Evolutionary conservation across 2,329 filamentous ascomycete species (phyloP), one percentile per base, ranked within the genome.

Genomic region (Fusarium sp.): DNA sequence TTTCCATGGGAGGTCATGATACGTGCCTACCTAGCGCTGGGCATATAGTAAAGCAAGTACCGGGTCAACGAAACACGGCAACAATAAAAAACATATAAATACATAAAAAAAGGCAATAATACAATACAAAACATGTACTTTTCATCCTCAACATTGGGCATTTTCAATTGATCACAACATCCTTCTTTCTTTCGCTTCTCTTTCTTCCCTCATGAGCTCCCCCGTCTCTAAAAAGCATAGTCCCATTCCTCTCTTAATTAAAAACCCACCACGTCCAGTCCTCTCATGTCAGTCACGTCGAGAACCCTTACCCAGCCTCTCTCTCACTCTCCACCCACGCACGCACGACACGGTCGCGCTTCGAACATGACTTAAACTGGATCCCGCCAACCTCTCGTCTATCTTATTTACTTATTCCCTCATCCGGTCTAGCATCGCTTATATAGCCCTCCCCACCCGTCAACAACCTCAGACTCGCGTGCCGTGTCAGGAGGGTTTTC

Each of bases 341-440:
- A 51, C 49, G 23, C 35, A 29, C 7, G 42, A 61, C 61, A 57
- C 61, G 61, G 60, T 64, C 61, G 61, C 61, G 49, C 52, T 41
- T 29, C 21, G 10, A 19, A 23, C 37, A 21, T 15, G 6, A 27
- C 43, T 35, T 37, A 42, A 25, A 45, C 50, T 21, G 49, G 39
- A 52, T 53, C 49, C 47, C 38, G 41, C 48, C 61, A 62, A 61
- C 61, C 51, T 51, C 57, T 51, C 57, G 19, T 19, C 43, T n/a
- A 41, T 49, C 49, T 15, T 71, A 69, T 71, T 71, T 66, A 71
- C 69, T 65, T 53, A 62, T 56, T 71, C 17, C 67, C 51, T 31
- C 2, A 61, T 53, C 1, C 0, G 14, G 66, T 17, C 46, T 70
- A 66, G 66, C 45, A 1, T 1, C 0, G 14, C 38, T 65, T 53